These are phyloP conservation scores for Diaporthe citri DNA, from an alignment of 2,329 filamentous ascomycete genomes.

Conservation along the genomic window DNA sequence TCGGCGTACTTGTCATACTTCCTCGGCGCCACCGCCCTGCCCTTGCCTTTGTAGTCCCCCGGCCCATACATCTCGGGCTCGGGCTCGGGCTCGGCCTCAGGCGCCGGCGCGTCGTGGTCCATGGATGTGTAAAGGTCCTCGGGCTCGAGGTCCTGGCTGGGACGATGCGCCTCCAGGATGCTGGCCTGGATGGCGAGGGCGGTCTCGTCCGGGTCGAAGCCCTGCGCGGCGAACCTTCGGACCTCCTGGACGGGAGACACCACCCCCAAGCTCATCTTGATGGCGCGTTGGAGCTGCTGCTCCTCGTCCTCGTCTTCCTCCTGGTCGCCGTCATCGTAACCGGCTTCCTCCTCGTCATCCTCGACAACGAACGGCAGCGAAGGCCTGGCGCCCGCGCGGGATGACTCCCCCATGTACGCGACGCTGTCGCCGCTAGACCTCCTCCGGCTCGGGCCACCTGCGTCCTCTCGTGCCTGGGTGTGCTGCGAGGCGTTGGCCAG, in stretches of 20 bases:
- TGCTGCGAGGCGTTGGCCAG: background rate
- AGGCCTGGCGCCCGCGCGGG: background rate
- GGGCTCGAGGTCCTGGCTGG: background rate
- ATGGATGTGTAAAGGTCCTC: background rate
- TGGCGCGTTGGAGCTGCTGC: background rate
- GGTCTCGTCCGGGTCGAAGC: background rate
- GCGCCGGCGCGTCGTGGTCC: background rate
- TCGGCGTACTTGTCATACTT: background rate
- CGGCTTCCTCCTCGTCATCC: background rate
- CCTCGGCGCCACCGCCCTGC: background rate
- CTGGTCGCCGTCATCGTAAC: background rate
- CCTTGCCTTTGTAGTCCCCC: background rate
- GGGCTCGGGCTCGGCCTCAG: background rate
- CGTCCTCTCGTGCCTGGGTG: background rate
- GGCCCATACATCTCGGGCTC: background rate
- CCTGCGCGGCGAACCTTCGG: background rate
- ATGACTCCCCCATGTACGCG: background rate
- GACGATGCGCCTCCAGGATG: background rate
- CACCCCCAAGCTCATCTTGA: background rate
- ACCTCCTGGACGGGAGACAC: background rate
- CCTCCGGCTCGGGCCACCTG: background rate
- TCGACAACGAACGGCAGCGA: background rate
- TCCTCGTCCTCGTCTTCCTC: background rate
- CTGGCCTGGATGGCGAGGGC: background rate
- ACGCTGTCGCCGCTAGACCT: conserved; percentile 15